Conservation (phyloP, 768 basidiomycete species). For the Podaxis sp. region DNA sequence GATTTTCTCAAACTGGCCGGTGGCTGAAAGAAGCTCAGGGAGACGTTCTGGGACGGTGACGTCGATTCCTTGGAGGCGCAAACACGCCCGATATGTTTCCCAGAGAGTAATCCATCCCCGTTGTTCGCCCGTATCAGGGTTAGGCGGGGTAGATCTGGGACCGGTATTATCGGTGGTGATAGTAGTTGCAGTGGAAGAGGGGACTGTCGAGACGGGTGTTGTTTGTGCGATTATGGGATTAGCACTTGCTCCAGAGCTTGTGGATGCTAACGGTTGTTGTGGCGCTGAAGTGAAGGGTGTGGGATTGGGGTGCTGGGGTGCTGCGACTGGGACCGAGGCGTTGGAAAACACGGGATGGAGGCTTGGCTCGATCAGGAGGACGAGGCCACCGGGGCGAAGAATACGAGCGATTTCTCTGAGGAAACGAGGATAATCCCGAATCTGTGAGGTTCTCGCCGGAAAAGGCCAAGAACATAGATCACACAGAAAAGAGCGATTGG, state of each 20-base stretch:
- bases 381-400: conserved; percentile 67
- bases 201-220: neutral
- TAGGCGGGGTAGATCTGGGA: neutral
- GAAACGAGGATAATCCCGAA: conserved; percentile 59
- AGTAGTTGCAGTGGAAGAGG: neutral
- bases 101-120: conserved; percentile 62
- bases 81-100: conserved; percentile 58
- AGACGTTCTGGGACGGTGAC: conserved; percentile 56
- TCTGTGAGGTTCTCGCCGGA: conserved; percentile 35
- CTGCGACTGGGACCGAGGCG: conserved; percentile 14
- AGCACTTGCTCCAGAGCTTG: conserved; percentile 27
- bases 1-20: conserved; percentile 56
- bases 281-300: neutral
- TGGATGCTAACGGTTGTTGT: neutral
- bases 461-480: conserved; percentile 12
- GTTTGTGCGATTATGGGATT: conserved; percentile 19
- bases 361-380: conserved; percentile 65
- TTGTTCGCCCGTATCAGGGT: neutral
- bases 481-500: conserved; percentile 7
- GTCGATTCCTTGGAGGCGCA: conserved; percentile 52
- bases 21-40: conserved; percentile 43
- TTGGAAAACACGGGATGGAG: conserved; percentile 37
- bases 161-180: neutral
- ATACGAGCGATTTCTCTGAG: conserved; percentile 62
- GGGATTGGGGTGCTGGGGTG: conserved; percentile 18